Conservation (phyloP, 2,329 filamentous ascomycete species). For the Colletotrichum endophyticum region DNA sequence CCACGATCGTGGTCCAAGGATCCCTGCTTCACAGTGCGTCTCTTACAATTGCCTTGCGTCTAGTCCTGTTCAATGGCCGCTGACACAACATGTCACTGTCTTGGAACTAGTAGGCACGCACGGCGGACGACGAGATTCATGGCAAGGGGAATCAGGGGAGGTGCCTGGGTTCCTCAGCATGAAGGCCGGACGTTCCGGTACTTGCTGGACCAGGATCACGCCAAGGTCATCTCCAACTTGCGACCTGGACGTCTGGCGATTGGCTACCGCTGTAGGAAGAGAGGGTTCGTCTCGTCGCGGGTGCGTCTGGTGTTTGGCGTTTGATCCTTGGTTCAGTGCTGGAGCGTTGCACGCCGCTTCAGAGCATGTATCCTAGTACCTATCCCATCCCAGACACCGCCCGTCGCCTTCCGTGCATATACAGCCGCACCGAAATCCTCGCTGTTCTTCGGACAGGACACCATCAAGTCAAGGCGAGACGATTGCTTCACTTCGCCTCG, state of each 20-base stretch:
- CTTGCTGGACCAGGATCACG: background rate
- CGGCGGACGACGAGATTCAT: background rate
- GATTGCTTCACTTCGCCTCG: background rate
- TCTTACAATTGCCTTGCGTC: background rate
- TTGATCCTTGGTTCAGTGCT: background rate
- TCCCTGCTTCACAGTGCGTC: background rate
- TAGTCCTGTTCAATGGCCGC: background rate
- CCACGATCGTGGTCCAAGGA: background rate
- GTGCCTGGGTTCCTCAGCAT: background rate
- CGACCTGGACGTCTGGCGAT: background rate
- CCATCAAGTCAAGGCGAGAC: background rate
- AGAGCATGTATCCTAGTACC: background rate
- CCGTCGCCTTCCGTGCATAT: background rate
- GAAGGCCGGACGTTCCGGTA: conserved; percentile 8
- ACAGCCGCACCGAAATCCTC: background rate
- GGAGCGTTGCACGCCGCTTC: background rate
- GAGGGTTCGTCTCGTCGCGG: conserved; percentile 16
- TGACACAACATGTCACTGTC: background rate
- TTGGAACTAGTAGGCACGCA: background rate
- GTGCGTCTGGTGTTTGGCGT: conserved; percentile 7
- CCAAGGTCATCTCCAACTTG: background rate
- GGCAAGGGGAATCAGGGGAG: background rate
- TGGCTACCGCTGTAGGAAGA: background rate
- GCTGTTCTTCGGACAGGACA: background rate
- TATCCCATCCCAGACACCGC: background rate